Evolutionary conservation across 2,329 filamentous ascomycete species (phyloP).

Genomic region (Podosphaera fusca): DNA sequence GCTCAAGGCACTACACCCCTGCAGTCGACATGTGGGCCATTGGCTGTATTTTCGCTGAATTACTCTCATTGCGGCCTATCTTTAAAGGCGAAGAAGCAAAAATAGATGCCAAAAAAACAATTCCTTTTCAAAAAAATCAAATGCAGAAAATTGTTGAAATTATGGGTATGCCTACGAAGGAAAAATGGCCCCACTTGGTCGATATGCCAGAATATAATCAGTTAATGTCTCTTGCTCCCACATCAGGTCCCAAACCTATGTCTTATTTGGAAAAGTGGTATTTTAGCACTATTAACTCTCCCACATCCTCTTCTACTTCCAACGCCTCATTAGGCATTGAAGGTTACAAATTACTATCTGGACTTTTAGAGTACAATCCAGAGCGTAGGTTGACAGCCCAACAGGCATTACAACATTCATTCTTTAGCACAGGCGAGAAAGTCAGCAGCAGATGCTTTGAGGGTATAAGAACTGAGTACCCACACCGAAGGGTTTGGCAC

Average conservation of each 20-base stretch:
- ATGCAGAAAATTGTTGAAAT: constrained; percentile 99
- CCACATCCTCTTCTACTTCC: constrained; percentile 22
- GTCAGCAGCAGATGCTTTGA: constrained; percentile 76
- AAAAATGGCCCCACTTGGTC: constrained; percentile 64
- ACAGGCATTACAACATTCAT: constrained; percentile 71
- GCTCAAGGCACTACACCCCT: constrained; percentile 86
- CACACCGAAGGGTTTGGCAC: constrained; percentile 68
- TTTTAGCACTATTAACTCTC: constrained; percentile 41
- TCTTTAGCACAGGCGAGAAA: constrained; percentile 50
- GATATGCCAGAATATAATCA: constrained; percentile 74
- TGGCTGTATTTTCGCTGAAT: constrained; percentile 90
- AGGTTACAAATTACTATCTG: constrained; percentile 61
- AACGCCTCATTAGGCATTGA: constrained; percentile 40
- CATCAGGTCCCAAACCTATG: constrained; percentile 16
- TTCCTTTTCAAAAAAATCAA: constrained; percentile 91
- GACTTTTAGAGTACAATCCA: constrained; percentile 80
- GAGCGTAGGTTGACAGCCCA: constrained; percentile 69
- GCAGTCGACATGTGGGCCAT: constrained; percentile 96
- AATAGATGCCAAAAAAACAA: constrained; percentile 94
- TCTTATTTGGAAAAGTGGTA: constrained; percentile 55
- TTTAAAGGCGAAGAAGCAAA: constrained; percentile 98
- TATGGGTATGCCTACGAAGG: constrained; percentile 71
- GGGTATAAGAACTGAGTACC: constrained; percentile 70
- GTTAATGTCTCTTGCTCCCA: constrained; percentile 32
- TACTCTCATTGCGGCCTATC: constrained; percentile 73